Base-by-base conservation (phyloP, 1,284 basidiomycete genomes). In the Sanguinoderma infundibulare region DNA sequence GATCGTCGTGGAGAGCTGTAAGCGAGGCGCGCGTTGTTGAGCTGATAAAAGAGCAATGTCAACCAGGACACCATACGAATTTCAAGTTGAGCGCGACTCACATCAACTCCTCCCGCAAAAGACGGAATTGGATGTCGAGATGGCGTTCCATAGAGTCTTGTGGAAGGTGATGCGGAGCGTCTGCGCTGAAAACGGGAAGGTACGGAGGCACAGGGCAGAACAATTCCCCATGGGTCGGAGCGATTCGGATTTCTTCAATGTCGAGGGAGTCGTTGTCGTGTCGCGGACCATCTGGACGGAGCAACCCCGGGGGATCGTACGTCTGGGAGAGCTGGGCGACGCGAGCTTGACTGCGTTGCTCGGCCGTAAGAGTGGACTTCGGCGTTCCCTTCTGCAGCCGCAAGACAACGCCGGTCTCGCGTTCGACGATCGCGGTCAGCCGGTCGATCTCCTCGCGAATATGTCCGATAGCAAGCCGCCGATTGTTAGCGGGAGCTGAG, bases 21-120 rank as follows among this genome's bases (percentile, higher is more conserved):
- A 86, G 75, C 0, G 87, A 82, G 6, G 72, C 75, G 2, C 85
- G 79, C 32, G 86, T 72, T 0, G 84, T 79, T 0, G 84, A 83
- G 10, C 86, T 87, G 17, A 47, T 42, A 3, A 5, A 59, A 56
- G 3, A 5, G 8, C 3, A 5, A 5, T 20, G n/a, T 57, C 34
- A 61, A 40, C 22, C 39, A 42, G 8, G 4, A 24, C 2, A 8
- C 9, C 5, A 14, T 28, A 17, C 2, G 46, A 12, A n/a, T n/a
- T n/a, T n/a, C n/a, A 36, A 36, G 38, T 28, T 0, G 15, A 12
- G 12, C 12, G 2, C 3, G 4, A 62, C 72, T 35, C 63, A 76
- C 75, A 76, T 74, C 12, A 79, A 66, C 59, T 81, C 79, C 47
- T 78, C 78, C 5, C 80, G 70, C 9, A 81, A 67, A 0, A 81